Evolutionary conservation across 2,329 filamentous ascomycete genomes (phyloP).

Genomic region (Cladophialophora yegresii): DNA sequence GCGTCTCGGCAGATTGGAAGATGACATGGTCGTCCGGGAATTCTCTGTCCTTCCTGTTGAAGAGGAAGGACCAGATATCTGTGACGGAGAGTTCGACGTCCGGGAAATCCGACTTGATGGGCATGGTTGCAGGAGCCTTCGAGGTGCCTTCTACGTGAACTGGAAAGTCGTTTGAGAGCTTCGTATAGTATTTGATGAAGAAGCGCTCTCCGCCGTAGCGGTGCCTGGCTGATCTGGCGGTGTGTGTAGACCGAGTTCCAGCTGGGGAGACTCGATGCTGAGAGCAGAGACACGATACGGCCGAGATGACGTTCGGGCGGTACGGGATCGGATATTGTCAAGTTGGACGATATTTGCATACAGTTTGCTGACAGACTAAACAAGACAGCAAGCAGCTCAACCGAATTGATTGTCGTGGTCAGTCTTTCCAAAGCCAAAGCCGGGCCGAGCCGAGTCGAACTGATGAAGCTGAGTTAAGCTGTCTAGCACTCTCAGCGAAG

Average conservation of each 20-base stretch:
- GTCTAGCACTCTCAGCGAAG: not conserved
- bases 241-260: not conserved
- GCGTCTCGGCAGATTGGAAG: slow-evolving; percentile 72
- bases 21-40: slow-evolving; percentile 78
- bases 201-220: not conserved
- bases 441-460: not conserved
- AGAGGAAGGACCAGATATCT: slow-evolving; percentile 77
- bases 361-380: not conserved
- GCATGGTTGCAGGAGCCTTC: slow-evolving; percentile 58
- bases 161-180: not conserved
- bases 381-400: not conserved
- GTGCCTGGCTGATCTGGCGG: not conserved
- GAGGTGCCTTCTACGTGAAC: not conserved
- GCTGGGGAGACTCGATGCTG: not conserved
- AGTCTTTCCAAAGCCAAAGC: not conserved
- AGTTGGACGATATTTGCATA: not conserved
- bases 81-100: slow-evolving; percentile 68
- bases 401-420: not conserved
- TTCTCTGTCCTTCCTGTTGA: slow-evolving; percentile 65
- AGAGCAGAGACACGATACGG: not conserved
- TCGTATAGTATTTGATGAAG: not conserved
- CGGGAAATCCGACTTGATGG: slow-evolving; percentile 66
- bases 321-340: not conserved
- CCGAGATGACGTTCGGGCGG: not conserved
- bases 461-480: not conserved